Conservation (phyloP, 1,284 basidiomycete genomes). For the Schizopora paradoxa region DNA sequence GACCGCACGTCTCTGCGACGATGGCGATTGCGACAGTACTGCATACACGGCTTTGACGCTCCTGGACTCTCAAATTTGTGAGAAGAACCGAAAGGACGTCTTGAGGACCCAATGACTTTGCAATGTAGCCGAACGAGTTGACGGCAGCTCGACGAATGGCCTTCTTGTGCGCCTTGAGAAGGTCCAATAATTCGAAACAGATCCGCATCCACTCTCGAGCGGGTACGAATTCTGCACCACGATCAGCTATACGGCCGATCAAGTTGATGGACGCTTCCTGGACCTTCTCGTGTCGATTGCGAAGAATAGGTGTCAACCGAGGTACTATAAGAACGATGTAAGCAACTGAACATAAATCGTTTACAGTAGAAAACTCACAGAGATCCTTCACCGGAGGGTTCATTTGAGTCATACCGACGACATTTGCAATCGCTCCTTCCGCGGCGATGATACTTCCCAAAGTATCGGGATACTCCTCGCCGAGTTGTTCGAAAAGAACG, state of each 20-base stretch:
- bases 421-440: conserved; percentile 97
- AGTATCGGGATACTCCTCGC: conserved; percentile 99
- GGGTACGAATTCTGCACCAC: conserved; percentile 97
- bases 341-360: conserved; percentile 11
- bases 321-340: conserved; percentile 57
- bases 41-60: conserved; percentile 97
- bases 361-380: conserved; percentile 47
- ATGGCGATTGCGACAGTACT: conserved; percentile 98
- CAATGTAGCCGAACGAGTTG: conserved; percentile 99
- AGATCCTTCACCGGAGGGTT: conserved; percentile 99
- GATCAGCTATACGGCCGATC: conserved; percentile 95
- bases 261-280: conserved; percentile 99
- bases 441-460: conserved; percentile 98
- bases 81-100: conserved; percentile 95
- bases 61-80: conserved; percentile 97
- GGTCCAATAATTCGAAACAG: conserved; percentile 95
- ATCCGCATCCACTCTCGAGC: conserved; percentile 99
- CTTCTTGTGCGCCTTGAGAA: conserved; percentile 99
- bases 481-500: conserved; percentile 97
- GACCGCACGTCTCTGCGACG: conserved; percentile 95
- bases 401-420: conserved; percentile 99
- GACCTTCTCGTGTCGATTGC: conserved; percentile 99
- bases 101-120: conserved; percentile 98
- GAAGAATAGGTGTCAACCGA: conserved; percentile 98
- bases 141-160: conserved; percentile 97